Evolutionary conservation across 192 early-diverging fungal genomes (phyloP), one percentile per base, ranked within the genome.

Genomic region (Dispira parvispora): DNA sequence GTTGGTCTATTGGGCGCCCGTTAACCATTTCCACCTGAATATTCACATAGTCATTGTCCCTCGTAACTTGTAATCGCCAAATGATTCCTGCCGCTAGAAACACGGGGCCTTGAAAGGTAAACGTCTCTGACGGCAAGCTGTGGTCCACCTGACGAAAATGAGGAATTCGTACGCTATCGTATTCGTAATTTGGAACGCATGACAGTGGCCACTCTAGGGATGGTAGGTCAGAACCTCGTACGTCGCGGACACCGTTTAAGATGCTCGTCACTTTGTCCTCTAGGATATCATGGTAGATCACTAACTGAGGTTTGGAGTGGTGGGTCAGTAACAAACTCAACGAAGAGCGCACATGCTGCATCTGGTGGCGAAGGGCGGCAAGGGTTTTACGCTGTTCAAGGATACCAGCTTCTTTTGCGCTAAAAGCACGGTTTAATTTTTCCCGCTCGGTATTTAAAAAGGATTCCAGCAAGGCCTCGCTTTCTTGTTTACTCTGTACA

Each of bases 41-140:
- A 6, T 38, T 38, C 32, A 38, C 21, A 43, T 27, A 5, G 3
- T 6, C n/a, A 13, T 27, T 27, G 14, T 56, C 21, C 14, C 4
- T 20, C 3, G 54, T 26, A 20, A 56, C 14, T 27, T 42, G 11
- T 13, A 60, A 43, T 43, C 38, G 57, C 57, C 57, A 60, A 27
- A 60, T 60, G 32, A 43, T 60, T 18, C 57, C 57, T 1, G 57
- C 11, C 32, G 57, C 57, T 16, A 60, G 38, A 43, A 60, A 60
- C 57, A 60, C 8, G 26, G 43, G 57, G 32, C 57, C 57, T 10
- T 16, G 18, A 13, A 60, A 60, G 28, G 57, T 18, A 9, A 16
- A 10, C 1, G 12, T 43, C 10, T 27, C 32, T 10, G 57, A 60
- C 32, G 32, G 6, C 32, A 6, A 38, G 1, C 6, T 38, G 11